Percentiles rank a stretch among this genome's conserved stretches.
Conservation (phyloP, 2,329 filamentous ascomycete genomes). For the Neopestalotiopsis clavispora region DNA sequence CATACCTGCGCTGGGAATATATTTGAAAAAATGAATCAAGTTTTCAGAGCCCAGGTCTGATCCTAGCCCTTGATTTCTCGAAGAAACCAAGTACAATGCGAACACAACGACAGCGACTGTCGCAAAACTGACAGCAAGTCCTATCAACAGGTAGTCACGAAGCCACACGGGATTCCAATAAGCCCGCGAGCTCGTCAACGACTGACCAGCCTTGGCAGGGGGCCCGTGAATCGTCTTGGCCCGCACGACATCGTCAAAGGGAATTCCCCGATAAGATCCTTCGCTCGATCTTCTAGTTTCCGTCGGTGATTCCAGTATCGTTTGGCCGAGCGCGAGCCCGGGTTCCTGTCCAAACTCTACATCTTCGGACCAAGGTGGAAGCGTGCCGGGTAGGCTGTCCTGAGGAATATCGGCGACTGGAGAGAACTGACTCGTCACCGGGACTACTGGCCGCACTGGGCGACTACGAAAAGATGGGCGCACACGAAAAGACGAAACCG, state of each 20-base stretch:
- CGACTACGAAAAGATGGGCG: background rate
- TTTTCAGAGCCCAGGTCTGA: background rate
- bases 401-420: background rate
- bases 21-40: conserved; percentile 11
- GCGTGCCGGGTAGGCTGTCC: background rate
- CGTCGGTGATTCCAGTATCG: background rate
- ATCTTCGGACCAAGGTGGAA: background rate
- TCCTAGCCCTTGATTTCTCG: conserved; percentile 4
- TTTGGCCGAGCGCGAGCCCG: background rate
- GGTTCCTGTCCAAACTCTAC: background rate
- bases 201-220: background rate
- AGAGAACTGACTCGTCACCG: background rate
- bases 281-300: background rate
- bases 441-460: background rate
- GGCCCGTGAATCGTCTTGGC: background rate
- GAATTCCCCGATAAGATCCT: background rate
- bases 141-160: conserved; percentile 4
- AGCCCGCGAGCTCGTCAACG: background rate
- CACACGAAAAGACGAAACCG: background rate
- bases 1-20: conserved; percentile 15
- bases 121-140: conserved; percentile 1
- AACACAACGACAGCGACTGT: conserved; percentile 2
- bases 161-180: conserved; percentile 12
- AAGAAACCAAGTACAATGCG: conserved; percentile 8
- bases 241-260: background rate